phyloP scores from a whole-genome alignment of 179 eudicot species.

The Spergularia azorica region DNA sequence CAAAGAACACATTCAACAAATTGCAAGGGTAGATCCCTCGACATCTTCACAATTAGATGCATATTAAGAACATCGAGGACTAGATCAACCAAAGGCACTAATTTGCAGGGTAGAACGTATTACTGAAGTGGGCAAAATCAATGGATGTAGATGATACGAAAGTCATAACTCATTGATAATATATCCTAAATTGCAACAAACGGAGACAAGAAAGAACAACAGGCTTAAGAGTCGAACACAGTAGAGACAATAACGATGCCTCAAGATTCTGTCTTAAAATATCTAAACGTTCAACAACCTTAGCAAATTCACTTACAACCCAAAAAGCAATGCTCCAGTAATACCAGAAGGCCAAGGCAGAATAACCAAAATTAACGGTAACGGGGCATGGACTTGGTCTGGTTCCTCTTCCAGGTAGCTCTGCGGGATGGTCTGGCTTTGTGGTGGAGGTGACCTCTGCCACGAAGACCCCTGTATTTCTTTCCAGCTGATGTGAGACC shows the following conservation, averaged over 20 bases:
- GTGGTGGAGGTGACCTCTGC: constrained; percentile 72
- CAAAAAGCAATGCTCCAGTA: not conserved
- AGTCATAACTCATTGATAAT: too few relatives aligned
- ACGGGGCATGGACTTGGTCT: constrained; percentile 68
- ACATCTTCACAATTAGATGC: too few relatives aligned
- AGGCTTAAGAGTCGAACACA: not conserved
- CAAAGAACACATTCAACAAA: too few relatives aligned
- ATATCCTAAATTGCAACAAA: not conserved
- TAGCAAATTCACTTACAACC: constrained; percentile 13
- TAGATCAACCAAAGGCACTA: too few relatives aligned
- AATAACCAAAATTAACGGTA: constrained; percentile 43
- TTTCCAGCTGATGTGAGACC: constrained; percentile 78
- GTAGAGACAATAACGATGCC: not conserved
- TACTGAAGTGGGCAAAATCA: too few relatives aligned
- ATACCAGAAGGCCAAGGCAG: too few relatives aligned
- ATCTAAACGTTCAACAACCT: constrained; percentile 14
- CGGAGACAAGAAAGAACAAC: not conserved
- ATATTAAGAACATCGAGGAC: too few relatives aligned
- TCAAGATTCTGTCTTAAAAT: constrained; percentile 19
- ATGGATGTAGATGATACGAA: too few relatives aligned
- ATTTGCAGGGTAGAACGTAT: too few relatives aligned
- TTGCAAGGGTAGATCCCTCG: too few relatives aligned
- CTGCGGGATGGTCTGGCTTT: constrained; percentile 70
- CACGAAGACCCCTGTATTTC: constrained; percentile 78
- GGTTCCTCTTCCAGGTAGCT: constrained; percentile 87